Conservation (phyloP, 2,329 filamentous ascomycete species). For the Neobulgaria alba region DNA sequence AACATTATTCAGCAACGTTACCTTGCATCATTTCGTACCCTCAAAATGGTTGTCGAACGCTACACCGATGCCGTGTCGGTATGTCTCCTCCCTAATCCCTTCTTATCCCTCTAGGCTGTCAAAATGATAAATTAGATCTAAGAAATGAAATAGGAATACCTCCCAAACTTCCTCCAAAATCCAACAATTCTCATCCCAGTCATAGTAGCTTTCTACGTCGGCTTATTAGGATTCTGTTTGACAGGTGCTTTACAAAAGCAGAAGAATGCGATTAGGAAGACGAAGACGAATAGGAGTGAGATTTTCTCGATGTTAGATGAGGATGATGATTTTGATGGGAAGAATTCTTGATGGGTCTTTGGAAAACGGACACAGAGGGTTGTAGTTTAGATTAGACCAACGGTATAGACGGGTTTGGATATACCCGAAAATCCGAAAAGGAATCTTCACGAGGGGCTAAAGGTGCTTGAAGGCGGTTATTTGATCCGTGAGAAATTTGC, state of each 20-base stretch:
- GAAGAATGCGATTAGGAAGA: slow-evolving; percentile 4
- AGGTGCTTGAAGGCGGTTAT: too few relatives aligned
- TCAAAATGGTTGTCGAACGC: background rate
- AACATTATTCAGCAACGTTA: too few relatives aligned
- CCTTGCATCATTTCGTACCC: too few relatives aligned
- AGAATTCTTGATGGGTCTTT: slow-evolving; percentile 7
- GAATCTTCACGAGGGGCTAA: too few relatives aligned
- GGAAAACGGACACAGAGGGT: too few relatives aligned
- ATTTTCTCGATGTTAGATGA: slow-evolving; percentile 7
- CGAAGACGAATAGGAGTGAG: slow-evolving; percentile 6
- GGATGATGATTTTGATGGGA: slow-evolving; percentile 6
- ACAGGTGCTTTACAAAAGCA: slow-evolving; percentile 9
- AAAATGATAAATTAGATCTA: background rate
- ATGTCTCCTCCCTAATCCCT: too few relatives aligned
- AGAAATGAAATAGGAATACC: slow-evolving; percentile 1
- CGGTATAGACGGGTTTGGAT: too few relatives aligned
- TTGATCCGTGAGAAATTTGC: too few relatives aligned
- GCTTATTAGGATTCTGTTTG: slow-evolving; percentile 10
- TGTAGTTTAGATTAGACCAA: too few relatives aligned
- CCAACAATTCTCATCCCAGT: slow-evolving; percentile 8
- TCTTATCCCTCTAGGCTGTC: background rate
- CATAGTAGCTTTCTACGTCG: slow-evolving; percentile 11
- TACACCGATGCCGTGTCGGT: too few relatives aligned
- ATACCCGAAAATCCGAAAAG: too few relatives aligned
- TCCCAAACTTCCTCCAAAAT: slow-evolving; percentile 7